Base-by-base conservation (phyloP, 2,329 filamentous ascomycete species). In the Fusarium beomiforme region DNA sequence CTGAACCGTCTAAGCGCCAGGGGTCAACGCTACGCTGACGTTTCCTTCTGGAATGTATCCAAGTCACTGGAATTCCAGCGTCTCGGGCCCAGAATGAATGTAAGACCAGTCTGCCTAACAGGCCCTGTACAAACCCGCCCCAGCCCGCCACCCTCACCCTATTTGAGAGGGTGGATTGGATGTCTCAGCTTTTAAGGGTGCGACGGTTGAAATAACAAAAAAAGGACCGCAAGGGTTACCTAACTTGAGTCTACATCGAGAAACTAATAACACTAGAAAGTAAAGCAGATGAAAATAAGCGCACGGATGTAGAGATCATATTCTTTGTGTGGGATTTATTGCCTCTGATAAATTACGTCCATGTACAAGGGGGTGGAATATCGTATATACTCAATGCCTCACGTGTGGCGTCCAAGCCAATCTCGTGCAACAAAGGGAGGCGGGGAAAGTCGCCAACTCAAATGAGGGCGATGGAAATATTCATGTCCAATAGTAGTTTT, bases 11-110 rank as follows among this genome's bases (percentile, higher is more conserved):
- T 44, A 24, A 53, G 46, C 46, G 17, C 47, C 29, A 42, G 26
- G 21, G 29, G 57, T 33, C 36, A 17, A 26, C 26, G 41, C 31
- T 51, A 37, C 23, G 46, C 26, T 56, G 31, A 39, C 34, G 33
- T 62, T 44, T 64, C 26, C 31, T 65, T 71, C 69, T 72, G 69
- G 69, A 72, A 72, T 70, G 69, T n/a, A 54, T 58, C 53, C 56
- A 54, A 33, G 23, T 39, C 51, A 59, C 64, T 72, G 65, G 69
- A 72, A 72, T 72, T 72, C 69, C 60, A 72, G 49, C 49, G 36
- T 24, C 23, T 59, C 31, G 53, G 49, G 53, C n/a, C n/a, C n/a
- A n/a, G n/a, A n/a, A n/a, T n/a, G n/a, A n/a, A n/a, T n/a, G n/a
- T n/a, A n/a, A n/a, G n/a, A n/a, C n/a, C n/a, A n/a, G n/a, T n/a